These are phyloP conservation scores for Macadamia tetraphylla DNA, from an alignment of 164 flowering plant genomes.

Conservation along the genomic window DNA sequence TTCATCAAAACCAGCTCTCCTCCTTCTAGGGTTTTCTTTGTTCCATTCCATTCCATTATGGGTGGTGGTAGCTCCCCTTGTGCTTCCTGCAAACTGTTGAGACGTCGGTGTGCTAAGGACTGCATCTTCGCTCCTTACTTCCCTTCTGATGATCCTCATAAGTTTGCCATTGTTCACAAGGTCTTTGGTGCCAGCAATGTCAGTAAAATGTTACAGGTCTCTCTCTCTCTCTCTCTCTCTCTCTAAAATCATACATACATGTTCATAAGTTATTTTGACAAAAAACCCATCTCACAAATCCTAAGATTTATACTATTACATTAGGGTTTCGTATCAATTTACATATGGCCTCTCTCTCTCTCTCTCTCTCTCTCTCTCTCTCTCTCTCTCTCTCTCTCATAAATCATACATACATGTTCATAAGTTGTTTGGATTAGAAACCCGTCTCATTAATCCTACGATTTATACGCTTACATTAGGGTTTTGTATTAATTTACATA, in stretches of 20 bases:
- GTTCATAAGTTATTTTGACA: too few relatives aligned
- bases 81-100: conserved; percentile 82
- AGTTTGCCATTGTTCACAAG: conserved; percentile 84
- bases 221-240: conserved; percentile 10
- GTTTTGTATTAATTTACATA: too few relatives aligned
- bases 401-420: too few relatives aligned
- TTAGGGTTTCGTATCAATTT: too few relatives aligned
- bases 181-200: conserved; percentile 92
- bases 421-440: too few relatives aligned
- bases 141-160: conserved; percentile 77
- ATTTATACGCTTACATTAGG: too few relatives aligned
- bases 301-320: too few relatives aligned
- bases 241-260: background rate
- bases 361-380: conserved; percentile 11
- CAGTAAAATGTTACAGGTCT: conserved; percentile 89
- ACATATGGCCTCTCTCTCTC: conserved; percentile 7
- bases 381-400: conserved; percentile 7
- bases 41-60: conserved; percentile 17
- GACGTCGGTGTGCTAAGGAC: conserved; percentile 86
- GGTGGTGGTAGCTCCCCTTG: conserved; percentile 79
- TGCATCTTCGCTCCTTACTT: conserved; percentile 89
- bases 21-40: background rate
- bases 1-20: conserved; percentile 1
- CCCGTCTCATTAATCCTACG: too few relatives aligned
- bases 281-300: too few relatives aligned